These are phyloP conservation scores for Zelopaecilomyces penicillatus DNA, from an alignment of 2,329 filamentous ascomycete genomes.

Conservation along the genomic window DNA sequence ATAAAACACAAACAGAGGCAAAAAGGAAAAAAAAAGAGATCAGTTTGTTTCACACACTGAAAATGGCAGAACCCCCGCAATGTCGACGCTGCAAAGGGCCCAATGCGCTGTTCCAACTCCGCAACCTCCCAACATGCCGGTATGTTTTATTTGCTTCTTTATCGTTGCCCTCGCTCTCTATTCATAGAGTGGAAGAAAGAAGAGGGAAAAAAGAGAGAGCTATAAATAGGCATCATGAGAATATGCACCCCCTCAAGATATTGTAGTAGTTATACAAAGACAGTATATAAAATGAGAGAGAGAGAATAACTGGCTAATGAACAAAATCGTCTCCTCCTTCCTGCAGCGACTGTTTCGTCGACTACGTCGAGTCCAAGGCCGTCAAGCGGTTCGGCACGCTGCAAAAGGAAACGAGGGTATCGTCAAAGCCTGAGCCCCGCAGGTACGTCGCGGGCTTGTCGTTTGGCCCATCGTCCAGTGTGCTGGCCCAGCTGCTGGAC, in stretches of 20 bases:
- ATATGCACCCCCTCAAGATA: too few relatives aligned
- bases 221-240: too few relatives aligned
- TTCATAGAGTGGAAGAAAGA: too few relatives aligned
- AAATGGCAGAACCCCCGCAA: slow-evolving; percentile 9
- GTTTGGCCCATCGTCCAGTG: slow-evolving; percentile 71
- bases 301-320: neutral
- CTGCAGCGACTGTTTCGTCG: slow-evolving; percentile 58
- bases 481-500: slow-evolving; percentile 68
- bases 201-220: too few relatives aligned
- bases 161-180: too few relatives aligned
- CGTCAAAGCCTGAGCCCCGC: slow-evolving; percentile 24
- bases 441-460: slow-evolving; percentile 70
- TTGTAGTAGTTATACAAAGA: neutral
- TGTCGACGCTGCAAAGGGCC: slow-evolving; percentile 26
- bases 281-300: too few relatives aligned
- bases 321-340: too few relatives aligned
- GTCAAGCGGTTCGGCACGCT: slow-evolving; percentile 59
- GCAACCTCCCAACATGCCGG: slow-evolving; percentile 25
- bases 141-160: slow-evolving; percentile 10
- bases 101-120: slow-evolving; percentile 20
- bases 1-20: too few relatives aligned
- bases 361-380: slow-evolving; percentile 70
- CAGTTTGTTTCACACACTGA: too few relatives aligned
- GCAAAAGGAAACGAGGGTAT: slow-evolving; percentile 33
- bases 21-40: too few relatives aligned